Conservation (phyloP, 805 yeast species). For the Pichia nanzhaoensis region DNA sequence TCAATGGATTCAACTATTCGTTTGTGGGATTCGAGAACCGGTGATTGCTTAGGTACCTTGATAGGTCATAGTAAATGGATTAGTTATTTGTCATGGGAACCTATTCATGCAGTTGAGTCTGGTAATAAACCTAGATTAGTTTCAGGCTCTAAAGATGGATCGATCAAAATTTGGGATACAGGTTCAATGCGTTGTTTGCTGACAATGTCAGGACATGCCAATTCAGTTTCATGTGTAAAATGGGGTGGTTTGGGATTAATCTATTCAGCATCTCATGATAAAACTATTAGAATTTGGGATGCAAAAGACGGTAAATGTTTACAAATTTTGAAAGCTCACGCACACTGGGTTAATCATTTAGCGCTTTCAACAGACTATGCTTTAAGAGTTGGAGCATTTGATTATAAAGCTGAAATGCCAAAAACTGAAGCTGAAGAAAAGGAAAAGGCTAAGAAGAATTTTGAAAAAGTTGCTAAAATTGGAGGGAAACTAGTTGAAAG, state of each 20-base stretch:
- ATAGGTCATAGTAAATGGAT: slow-evolving; percentile 87
- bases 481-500: slow-evolving; percentile 58
- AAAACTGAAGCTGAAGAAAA: slow-evolving; percentile 39
- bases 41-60: slow-evolving; percentile 59
- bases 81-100: slow-evolving; percentile 90
- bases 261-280: slow-evolving; percentile 93
- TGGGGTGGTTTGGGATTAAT: slow-evolving; percentile 90
- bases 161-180: slow-evolving; percentile 86
- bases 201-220: slow-evolving; percentile 81
- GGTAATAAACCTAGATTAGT: slow-evolving; percentile 68
- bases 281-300: slow-evolving; percentile 90
- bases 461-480: slow-evolving; percentile 55
- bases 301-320: slow-evolving; percentile 68
- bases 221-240: slow-evolving; percentile 89
- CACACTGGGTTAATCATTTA: slow-evolving; percentile 96
- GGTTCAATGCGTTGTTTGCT: slow-evolving; percentile 55
- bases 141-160: slow-evolving; percentile 87
- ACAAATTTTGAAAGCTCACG: slow-evolving; percentile 79
- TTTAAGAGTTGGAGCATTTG: slow-evolving; percentile 81
- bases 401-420: slow-evolving; percentile 52
- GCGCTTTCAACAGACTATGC: slow-evolving; percentile 88
- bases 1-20: slow-evolving; percentile 88
- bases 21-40: slow-evolving; percentile 77
- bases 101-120: slow-evolving; percentile 66
- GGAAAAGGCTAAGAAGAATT: slow-evolving; percentile 50